Conservation (phyloP, 1,284 basidiomycete species). For the Cystobasidium slooffiae region DNA sequence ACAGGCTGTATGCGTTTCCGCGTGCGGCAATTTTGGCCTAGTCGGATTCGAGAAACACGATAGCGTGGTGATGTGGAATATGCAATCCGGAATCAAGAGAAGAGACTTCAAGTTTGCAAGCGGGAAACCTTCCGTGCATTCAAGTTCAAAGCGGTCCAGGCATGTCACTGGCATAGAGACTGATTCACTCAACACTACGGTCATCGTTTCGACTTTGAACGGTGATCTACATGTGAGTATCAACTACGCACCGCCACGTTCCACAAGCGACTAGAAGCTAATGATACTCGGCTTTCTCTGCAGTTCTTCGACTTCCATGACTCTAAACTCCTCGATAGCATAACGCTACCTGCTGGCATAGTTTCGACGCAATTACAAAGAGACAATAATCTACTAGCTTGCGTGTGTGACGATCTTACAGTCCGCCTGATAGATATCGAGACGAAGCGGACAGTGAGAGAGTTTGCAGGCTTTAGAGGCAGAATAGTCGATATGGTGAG, state of each 20-base stretch:
- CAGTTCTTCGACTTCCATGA: conserved; percentile 97
- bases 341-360: conserved; percentile 71
- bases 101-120: conserved; percentile 67
- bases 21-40: conserved; percentile 95
- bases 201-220: conserved; percentile 83
- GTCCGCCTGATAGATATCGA: conserved; percentile 90
- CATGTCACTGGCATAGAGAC: conserved; percentile 79
- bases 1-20: conserved; percentile 83
- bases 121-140: conserved; percentile 55
- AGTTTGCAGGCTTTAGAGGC: conserved; percentile 77
- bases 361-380: conserved; percentile 77
- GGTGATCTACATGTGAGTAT: conserved; percentile 80
- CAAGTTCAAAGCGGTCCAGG: conserved; percentile 55
- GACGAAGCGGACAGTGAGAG: conserved; percentile 82
- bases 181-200: conserved; percentile 79
- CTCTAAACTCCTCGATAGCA: conserved; percentile 69
- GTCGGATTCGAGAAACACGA: conserved; percentile 75
- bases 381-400: conserved; percentile 83
- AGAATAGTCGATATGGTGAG: conserved; percentile 80
- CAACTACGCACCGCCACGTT: conserved; percentile 1
- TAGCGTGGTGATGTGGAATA: conserved; percentile 84
- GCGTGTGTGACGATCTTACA: conserved; percentile 80
- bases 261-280: background rate
- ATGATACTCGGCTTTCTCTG: background rate
- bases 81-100: conserved; percentile 90